Conservation (phyloP, 306 rosid genomes). For the Pyrus bretschneideri region DNA sequence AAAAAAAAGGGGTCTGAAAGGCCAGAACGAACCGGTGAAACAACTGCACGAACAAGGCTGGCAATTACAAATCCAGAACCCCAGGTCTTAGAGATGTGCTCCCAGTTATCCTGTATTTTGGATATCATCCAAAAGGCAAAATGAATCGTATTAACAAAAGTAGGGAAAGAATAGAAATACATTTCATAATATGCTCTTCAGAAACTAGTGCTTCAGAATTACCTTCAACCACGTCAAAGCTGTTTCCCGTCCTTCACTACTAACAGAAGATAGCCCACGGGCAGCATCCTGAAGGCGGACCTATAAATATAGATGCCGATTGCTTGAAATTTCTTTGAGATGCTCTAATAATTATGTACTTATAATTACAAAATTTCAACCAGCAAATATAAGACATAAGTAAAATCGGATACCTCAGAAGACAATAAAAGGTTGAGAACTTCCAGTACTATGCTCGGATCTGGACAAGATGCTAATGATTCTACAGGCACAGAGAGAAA, state of each 20-base stretch:
- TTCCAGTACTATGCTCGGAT: slow-evolving; percentile 37
- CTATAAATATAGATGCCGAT: slow-evolving; percentile 17
- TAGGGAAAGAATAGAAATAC: not conserved
- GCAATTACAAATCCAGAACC: slow-evolving; percentile 72
- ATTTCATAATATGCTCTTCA: not conserved
- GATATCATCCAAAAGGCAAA: not conserved
- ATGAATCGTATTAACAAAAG: not conserved
- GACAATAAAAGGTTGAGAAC: slow-evolving; percentile 39
- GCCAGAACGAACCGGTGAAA: slow-evolving; percentile 62
- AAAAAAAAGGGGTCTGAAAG: not conserved
- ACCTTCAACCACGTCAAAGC: slow-evolving; percentile 93
- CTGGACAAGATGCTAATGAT: slow-evolving; percentile 35
- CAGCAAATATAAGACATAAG: not conserved
- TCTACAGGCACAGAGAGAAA: slow-evolving; percentile 14
- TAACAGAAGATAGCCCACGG: slow-evolving; percentile 43
- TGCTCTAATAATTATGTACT: not conserved
- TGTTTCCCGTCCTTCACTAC: slow-evolving; percentile 61
- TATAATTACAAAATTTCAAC: not conserved
- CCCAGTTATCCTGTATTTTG: slow-evolving; percentile 63
- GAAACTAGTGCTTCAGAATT: slow-evolving; percentile 13
- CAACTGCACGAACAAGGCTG: slow-evolving; percentile 50
- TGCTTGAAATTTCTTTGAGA: slow-evolving; percentile 3
- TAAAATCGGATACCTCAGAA: slow-evolving; percentile 22
- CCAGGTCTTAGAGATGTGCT: slow-evolving; percentile 45
- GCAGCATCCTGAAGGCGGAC: slow-evolving; percentile 86